Evolutionary conservation across 257 asterid genomes (phyloP).

Genomic region (Ilex asprella): DNA sequence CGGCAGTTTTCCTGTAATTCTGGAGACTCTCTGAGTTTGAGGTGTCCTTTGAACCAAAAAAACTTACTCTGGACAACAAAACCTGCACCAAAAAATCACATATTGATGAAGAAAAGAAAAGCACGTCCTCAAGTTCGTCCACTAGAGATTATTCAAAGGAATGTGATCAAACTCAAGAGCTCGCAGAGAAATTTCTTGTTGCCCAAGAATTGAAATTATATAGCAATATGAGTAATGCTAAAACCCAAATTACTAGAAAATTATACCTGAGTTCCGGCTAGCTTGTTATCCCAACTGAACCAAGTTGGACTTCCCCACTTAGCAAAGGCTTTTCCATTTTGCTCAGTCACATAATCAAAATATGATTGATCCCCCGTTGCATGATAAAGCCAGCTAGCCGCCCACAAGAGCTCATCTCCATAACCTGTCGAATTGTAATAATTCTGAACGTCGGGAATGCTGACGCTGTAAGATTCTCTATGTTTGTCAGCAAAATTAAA

Average conservation of each 20-base stretch:
- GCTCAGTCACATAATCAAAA: constrained; percentile 53
- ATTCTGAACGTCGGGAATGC: constrained; percentile 53
- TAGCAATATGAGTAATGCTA: no score
- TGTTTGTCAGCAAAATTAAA: constrained; percentile 65
- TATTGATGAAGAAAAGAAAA: no score
- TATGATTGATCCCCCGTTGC: constrained; percentile 62
- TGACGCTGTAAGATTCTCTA: constrained; percentile 52
- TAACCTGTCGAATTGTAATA: constrained; percentile 82
- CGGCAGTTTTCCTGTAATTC: constrained; percentile 67
- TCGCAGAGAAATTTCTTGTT: background rate
- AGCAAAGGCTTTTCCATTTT: constrained; percentile 45
- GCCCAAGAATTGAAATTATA: no score
- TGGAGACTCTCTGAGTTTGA: constrained; percentile 33
- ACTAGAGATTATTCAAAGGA: no score
- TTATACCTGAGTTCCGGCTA: constrained; percentile 77
- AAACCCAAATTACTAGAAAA: no score
- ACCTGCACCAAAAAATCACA: constrained; percentile 41
- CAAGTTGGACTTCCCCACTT: constrained; percentile 73
- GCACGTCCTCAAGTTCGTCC: no score
- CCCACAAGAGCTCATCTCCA: constrained; percentile 97
- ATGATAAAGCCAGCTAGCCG: constrained; percentile 88
- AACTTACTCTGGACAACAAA: constrained; percentile 63
- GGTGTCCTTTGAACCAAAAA: constrained; percentile 49
- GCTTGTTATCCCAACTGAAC: constrained; percentile 96
- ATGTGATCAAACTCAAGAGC: background rate